Percentiles rank a stretch among this genome's conserved stretches.
Conservation (phyloP, 2,329 filamentous ascomycete species). For the Colletotrichum phormii region DNA sequence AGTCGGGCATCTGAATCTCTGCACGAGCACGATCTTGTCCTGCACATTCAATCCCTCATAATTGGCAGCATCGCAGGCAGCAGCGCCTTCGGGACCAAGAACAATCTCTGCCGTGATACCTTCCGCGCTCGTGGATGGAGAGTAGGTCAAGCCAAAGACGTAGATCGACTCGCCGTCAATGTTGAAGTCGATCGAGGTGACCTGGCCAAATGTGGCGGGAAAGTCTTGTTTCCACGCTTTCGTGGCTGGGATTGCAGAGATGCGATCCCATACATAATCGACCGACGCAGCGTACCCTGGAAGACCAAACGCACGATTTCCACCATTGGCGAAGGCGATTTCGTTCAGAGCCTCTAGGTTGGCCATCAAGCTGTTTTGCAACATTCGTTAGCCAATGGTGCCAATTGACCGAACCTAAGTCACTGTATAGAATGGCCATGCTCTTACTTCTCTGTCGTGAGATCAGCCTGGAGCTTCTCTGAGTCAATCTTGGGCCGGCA, state of each 20-base stretch:
- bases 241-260: conserved; percentile 43
- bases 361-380: conserved; percentile 51
- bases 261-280: conserved; percentile 45
- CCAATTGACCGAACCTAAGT: neutral
- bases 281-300: conserved; percentile 49
- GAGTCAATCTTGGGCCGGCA: conserved; percentile 37
- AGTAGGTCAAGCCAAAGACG: conserved; percentile 55
- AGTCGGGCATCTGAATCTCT: conserved; percentile 47
- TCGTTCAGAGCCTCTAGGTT: conserved; percentile 59
- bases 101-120: conserved; percentile 51
- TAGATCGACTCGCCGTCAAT: conserved; percentile 43
- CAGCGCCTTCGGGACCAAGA: conserved; percentile 43
- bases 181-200: conserved; percentile 30
- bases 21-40: conserved; percentile 49
- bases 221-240: conserved; percentile 57
- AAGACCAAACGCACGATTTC: conserved; percentile 48
- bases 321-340: conserved; percentile 60
- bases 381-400: conserved; percentile 10
- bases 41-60: conserved; percentile 43
- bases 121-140: conserved; percentile 57
- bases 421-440: too few relatives aligned
- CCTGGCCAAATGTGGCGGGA: conserved; percentile 46
- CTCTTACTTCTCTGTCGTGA: conserved; percentile 35
- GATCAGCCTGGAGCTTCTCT: conserved; percentile 33
- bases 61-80: conserved; percentile 42